These are phyloP conservation scores for Boletus eberwhitei DNA, from an alignment of 768 basidiomycete species.

Conservation along the genomic window DNA sequence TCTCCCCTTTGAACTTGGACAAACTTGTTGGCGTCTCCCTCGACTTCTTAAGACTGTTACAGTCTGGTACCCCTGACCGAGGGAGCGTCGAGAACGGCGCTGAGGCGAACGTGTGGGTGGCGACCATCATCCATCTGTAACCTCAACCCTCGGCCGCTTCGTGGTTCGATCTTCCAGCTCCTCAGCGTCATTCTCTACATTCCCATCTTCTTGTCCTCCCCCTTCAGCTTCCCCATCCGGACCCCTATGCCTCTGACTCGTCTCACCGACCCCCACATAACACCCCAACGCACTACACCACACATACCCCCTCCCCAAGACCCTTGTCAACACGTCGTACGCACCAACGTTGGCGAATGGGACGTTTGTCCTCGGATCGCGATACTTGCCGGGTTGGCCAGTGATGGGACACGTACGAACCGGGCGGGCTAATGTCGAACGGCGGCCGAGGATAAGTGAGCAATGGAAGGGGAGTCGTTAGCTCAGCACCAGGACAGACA, in stretches of 20 bases:
- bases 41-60: too few species aligned
- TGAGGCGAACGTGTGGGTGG: too few species aligned
- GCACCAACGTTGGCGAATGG: constrained; percentile 74
- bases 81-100: too few species aligned
- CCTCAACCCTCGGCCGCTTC: not conserved
- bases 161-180: not conserved
- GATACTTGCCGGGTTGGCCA: constrained; percentile 70
- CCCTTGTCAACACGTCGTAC: constrained; percentile 56
- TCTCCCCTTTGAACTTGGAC: too few species aligned
- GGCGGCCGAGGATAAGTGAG: not conserved
- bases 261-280: constrained; percentile 30
- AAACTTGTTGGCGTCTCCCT: too few species aligned
- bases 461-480: not conserved
- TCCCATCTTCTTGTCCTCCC: too few species aligned
- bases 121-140: not conserved
- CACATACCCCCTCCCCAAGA: constrained; percentile 65
- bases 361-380: constrained; percentile 75
- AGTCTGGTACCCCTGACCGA: too few species aligned
- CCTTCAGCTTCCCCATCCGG: not conserved
- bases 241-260: not conserved
- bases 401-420: constrained; percentile 72
- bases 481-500: not conserved
- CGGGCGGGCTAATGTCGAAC: constrained; percentile 45
- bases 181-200: too few species aligned
- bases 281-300: constrained; percentile 53